Base-by-base conservation (phyloP, 495 filamentous ascomycete genomes). In the Elasticomyces elasticus region DNA sequence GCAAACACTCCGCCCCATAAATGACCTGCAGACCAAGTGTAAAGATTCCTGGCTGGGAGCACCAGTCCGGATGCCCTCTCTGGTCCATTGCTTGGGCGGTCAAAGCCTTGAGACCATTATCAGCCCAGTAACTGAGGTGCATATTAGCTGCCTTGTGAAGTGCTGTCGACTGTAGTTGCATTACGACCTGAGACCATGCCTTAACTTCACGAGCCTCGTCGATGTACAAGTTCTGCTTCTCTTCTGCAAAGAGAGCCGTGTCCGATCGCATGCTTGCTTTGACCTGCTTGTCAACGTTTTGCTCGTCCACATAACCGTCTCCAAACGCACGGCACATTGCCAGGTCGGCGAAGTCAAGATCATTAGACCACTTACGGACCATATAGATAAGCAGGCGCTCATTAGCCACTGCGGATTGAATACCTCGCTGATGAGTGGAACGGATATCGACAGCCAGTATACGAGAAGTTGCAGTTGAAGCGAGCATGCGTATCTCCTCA, bases 201-300 rank as follows among this genome's bases (percentile, higher is more conserved):
- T 74, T 71, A 0, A 79, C 72, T 67, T 95, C 90, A 7, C 76
- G 68, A 2, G 87, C 77, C 45, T 85, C 79, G 61, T 95, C 90
- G 46, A 92, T 72, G 64, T 84, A 96, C 0, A 95, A 72, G 55
- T 98, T 98, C 58, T 91, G 87, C 60, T 92, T 89, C 69, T 98
- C 92, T 60, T 85, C 75, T 13, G 79, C 81, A 62, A 98, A 98
- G 0, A 98, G 71, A 1, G 84, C 76, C 26, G 78, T 81, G 61
- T 87, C 82, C 44, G 83, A 76, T 74, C 38, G 76, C 62, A 22
- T 78, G 75, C 22, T 74, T 61, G 0, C 62, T 56, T 13, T n/a
- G n/a, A 90, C 64, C 17, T 73, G 67, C 0, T 65, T 59, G 2
- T 67, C 67, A 0, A 85, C 76, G 0, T 77, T 22, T 12, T 20